These are phyloP conservation scores for Schizochytrium sp. DNA, from an alignment of 108 stramenopile genomes.

Conservation along the genomic window DNA sequence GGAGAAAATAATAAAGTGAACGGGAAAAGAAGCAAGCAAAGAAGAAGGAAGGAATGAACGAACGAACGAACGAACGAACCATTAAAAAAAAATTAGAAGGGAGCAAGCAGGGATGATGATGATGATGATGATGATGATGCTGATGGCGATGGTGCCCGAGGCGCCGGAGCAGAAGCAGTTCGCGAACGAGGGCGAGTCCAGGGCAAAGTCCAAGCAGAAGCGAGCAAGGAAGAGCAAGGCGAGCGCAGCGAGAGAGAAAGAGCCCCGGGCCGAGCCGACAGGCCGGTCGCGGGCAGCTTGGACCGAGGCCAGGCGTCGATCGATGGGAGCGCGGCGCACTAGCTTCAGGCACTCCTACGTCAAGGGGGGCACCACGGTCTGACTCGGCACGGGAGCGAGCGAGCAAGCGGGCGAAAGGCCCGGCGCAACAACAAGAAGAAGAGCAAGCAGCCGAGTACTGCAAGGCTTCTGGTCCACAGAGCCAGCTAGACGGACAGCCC, in stretches of 20 bases:
- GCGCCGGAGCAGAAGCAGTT: no score
- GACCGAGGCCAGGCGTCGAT: background rate
- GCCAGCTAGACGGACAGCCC: no score
- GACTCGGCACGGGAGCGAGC: background rate
- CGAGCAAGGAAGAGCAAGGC: background rate
- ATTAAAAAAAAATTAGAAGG: no score
- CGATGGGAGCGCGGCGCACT: background rate
- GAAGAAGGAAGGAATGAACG: background rate
- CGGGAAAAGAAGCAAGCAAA: background rate
- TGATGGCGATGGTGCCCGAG: background rate
- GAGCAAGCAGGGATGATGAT: no score
- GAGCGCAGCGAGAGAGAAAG: background rate
- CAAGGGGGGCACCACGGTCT: slow-evolving; percentile 14
- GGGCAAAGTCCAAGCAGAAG: background rate
- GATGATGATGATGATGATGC: background rate
- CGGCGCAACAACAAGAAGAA: no score
- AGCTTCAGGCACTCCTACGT: slow-evolving; percentile 7
- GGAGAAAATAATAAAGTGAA: background rate
- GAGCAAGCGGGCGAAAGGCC: no score
- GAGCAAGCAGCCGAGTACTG: no score
- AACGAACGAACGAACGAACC: background rate
- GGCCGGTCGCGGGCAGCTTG: background rate
- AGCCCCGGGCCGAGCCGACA: no score
- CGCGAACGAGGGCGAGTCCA: no score
- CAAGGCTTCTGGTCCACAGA: no score